Evolutionary conservation across 371 early-diverging fungal species (phyloP), one percentile per base, ranked within the genome.

Genomic region (Mortierella sp.): DNA sequence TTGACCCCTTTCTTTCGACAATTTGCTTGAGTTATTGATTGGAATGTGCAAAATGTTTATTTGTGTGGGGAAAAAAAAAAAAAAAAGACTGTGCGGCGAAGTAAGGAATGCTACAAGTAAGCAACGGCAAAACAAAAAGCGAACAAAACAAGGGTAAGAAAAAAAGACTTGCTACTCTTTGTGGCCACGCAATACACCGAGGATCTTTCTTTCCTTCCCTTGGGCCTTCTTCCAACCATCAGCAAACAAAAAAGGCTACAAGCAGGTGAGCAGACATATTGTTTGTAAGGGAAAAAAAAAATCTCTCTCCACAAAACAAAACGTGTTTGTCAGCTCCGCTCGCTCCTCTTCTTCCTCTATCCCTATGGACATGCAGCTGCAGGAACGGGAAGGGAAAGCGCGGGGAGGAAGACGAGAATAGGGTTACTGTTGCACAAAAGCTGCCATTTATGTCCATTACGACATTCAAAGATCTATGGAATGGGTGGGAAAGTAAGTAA

Each of bases 391-490:
- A 16, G 10, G 0, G 24, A 32, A 29, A 32, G 18, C 4, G 18
- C 32, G 32, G 14, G 32, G 16, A 3, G 56, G 27, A 27, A 10
- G 12, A 46, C 48, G 27, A 56, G 38, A 63, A 35, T 18, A 35
- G 16, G 32, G 27, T 41, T 41, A 41, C 24, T 68, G 41, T 68
- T 68, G 68, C 41, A 68, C 68, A 68, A 68, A 68, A 68, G 65
- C 38, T 41, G 24, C n/a, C 68, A 68, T 68, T 38, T 68, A 24
- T 38, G 65, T 68, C 43, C 41, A 38, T 10, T 68, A 18, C 38
- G 5, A 35, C 63, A 7, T 18, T 27, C 56, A 56, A 56, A 56
- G 11, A 11, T n/a, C 56, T 41, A 41, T 41, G 41, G 29, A 60
- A 60, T 29, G 32, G 2, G 41, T 7, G 10, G 3, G 43, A 10